Evolutionary conservation across 2,329 filamentous ascomycete species (phyloP).

Genomic region (Fusarium xylarioides): DNA sequence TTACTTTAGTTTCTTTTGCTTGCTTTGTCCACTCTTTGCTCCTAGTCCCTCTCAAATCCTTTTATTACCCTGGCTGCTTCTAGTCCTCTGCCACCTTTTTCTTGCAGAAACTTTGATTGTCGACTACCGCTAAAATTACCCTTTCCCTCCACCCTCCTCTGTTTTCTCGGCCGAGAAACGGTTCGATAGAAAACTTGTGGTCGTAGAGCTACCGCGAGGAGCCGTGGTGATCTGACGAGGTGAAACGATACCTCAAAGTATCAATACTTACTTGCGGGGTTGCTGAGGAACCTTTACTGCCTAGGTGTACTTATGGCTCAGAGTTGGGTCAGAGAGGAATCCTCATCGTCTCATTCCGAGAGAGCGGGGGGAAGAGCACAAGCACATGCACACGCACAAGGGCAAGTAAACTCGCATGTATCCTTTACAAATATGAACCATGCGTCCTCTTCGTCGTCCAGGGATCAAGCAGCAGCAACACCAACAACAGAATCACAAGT

Average conservation of each 20-base stretch:
- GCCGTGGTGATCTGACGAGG: constrained; percentile 18
- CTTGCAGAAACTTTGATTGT: constrained; percentile 21
- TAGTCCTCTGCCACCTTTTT: constrained; percentile 20
- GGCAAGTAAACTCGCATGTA: constrained; percentile 2
- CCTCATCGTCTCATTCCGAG: constrained; percentile 29
- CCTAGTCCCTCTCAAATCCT: constrained; percentile 4
- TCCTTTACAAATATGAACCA: constrained; percentile 12
- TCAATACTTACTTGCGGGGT: background rate
- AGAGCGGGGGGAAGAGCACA: constrained; percentile 17
- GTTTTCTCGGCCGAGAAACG: constrained; percentile 33
- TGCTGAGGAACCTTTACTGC: background rate
- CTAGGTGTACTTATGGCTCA: constrained; percentile 26
- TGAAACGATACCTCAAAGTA: constrained; percentile 8
- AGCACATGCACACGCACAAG: background rate
- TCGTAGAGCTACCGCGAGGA: constrained; percentile 24
- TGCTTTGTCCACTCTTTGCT: background rate
- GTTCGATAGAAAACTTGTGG: constrained; percentile 9
- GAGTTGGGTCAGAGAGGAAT: constrained; percentile 35
- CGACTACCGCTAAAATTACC: constrained; percentile 12
- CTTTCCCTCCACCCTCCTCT: constrained; percentile 16
- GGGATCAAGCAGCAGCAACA: constrained; percentile 6
- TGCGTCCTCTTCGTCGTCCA: constrained; percentile 18
- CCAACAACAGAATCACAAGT: background rate
- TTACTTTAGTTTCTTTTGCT: constrained; percentile 15
- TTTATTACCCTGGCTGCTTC: constrained; percentile 23